Conservation (phyloP, 163 green algal genomes). For the Chlamydomonas reinhardtii region DNA sequence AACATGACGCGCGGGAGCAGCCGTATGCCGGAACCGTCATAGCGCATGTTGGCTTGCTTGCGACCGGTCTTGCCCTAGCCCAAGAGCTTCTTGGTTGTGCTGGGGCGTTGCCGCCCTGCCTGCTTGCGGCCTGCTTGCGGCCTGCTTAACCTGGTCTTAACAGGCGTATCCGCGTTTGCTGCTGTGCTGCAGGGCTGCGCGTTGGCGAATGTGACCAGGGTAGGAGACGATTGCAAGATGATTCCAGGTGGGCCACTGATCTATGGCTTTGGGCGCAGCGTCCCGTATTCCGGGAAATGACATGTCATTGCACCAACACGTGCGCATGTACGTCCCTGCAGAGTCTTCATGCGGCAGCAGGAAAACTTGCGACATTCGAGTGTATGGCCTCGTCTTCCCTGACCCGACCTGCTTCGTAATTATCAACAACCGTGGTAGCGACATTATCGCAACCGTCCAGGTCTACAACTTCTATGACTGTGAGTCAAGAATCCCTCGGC, state of each 20-base stretch:
- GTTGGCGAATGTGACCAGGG: constrained; percentile 9
- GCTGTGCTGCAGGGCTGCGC: constrained; percentile 5
- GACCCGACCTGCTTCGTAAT: constrained; percentile 36
- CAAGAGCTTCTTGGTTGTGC: too few species aligned
- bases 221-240: background rate
- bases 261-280: too few species aligned
- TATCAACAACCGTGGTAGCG: constrained; percentile 15
- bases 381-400: constrained; percentile 43
- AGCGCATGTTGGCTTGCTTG: too few species aligned
- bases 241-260: constrained; percentile 15
- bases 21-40: too few species aligned
- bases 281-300: too few species aligned
- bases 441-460: background rate
- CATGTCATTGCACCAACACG: too few species aligned
- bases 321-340: background rate
- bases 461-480: constrained; percentile 31
- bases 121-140: too few species aligned
- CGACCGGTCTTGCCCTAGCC: too few species aligned
- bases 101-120: too few species aligned
- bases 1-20: too few species aligned
- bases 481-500: background rate
- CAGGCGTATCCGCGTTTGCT: background rate
- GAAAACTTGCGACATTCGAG: background rate
- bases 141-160: too few species aligned
- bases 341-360: constrained; percentile 29